Base-by-base conservation (phyloP, 2,329 filamentous ascomycete species). In the Clarireedia paspali region DNA sequence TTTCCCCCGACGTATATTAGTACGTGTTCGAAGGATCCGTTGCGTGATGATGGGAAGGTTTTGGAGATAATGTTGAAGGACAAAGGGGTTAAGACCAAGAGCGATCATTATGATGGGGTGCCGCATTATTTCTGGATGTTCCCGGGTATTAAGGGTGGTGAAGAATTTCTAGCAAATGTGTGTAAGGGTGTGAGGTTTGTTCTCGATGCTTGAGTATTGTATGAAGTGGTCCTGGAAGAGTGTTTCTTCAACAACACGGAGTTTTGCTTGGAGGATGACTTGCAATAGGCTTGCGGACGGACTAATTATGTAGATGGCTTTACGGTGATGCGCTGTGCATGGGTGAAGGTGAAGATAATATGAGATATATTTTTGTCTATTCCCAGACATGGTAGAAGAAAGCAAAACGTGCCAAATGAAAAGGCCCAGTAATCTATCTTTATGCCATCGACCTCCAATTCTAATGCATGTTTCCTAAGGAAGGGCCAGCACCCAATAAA, bases 41-140 rank as follows among this genome's bases (percentile, higher is more conserved):
- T 55, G 4, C 47, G 47, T 1, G 53, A 55, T 20, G 53, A 55
- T 44, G 66, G 64, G 0, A 59, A 50, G 47, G 63, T 70, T 2
- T 38, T 70, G 38, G 67, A 65, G 59, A 49, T 50, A 10, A 60
- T 63, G 55, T 56, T 70, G 57, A 62, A 59, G 45, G 61, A 69
- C 15, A 60, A 60, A 2, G 67, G 66, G 0, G 62, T 65, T 5
- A 48, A 51, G 52, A 63, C 63, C 5, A 66, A 64, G 58, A 60
- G 59, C 23, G 66, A 69, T 39, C 55, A 60, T 34, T 68, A 69
- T 57, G 57, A 61, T 4, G 68, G 66, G 1, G 47, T 66, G 42
- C 67, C 68, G 42, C 68, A 71, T 60, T 71, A 68, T 38, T 71
- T 66, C 26, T 55, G 53, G 53, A 6, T 38, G 6, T 55, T 55